Base-by-base conservation (phyloP, 2,329 filamentous ascomycete species). In the Diaporthe vaccinii region DNA sequence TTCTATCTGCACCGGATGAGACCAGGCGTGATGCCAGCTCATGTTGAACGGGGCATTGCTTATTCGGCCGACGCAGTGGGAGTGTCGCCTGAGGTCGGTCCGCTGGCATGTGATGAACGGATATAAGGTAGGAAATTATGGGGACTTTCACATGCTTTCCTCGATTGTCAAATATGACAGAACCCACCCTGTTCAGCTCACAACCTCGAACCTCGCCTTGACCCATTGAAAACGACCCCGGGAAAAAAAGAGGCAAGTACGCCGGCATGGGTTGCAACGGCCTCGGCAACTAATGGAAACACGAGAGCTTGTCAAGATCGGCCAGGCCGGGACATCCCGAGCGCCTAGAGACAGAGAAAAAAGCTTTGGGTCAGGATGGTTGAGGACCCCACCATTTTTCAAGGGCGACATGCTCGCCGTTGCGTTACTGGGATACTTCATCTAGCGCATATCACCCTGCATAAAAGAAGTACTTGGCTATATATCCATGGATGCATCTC, bases 131-230 rank as follows among this genome's bases (percentile, higher is more conserved):
- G 34, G 46, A 22, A 72, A 68, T 41, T 73, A 68, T 73, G 74
- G 74, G 46, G 58, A 65, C 74, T 72, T 75, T 75, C 74, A 75
- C 74, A 75, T 75, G 74, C 69, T 34, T 70, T 8, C 5, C 20
- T 61, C 58, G 55, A 44, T n/a, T 46, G 41, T 31, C 31, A 28
- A 14, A 65, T 22, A 22, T 46, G 31, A 72, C 49, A 65, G 28
- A 51, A 39, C 58, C 73, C 72, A 51, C 41, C 67, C 34, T 36
- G 25, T 59, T 58, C 73, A 65, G 46, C 49, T 46, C 46, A 31
- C 57, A 72, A 44, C 70, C 72, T 69, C 61, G 65, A 74, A 34
- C 62, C 46, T 74, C 41, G 72, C 73, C 65, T 71, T 49, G 36
- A 8, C 34, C 36, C 55, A 51, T 61, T 55, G 46, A 61, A 4